Conservation (phyloP, 305 asterid genomes). For the Fraxinus platypoda region DNA sequence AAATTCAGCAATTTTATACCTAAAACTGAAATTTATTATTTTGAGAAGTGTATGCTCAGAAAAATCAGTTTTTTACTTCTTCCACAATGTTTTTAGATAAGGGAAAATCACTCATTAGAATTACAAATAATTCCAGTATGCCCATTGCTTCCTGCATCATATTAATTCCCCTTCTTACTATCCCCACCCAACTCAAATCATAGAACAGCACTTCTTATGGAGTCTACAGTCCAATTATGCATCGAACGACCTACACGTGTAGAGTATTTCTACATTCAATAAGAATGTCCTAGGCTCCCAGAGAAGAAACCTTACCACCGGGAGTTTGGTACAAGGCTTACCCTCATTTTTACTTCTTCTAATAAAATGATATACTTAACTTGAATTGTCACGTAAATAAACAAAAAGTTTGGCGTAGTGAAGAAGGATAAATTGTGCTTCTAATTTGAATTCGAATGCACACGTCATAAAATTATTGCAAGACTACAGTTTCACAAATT, state of each 20-base stretch:
- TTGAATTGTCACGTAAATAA: neutral
- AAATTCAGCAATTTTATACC: neutral
- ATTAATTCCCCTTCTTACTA: neutral
- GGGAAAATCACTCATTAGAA: neutral
- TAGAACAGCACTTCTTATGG: neutral
- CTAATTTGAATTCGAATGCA: neutral
- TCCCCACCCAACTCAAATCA: neutral
- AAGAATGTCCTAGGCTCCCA: neutral
- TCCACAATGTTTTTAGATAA: neutral
- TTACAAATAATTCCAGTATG: neutral
- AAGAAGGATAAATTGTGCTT: neutral
- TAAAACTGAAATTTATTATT: no score
- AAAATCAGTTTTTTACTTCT: neutral
- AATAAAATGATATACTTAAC: neutral
- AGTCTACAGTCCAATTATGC: neutral
- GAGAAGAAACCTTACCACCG: neutral
- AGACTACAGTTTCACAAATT: constrained; percentile 5
- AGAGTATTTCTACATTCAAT: neutral
- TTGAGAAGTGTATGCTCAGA: neutral
- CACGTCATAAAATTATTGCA: neutral
- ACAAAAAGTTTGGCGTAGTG: neutral
- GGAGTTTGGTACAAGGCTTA: neutral
- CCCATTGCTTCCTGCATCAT: neutral
- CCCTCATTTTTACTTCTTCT: neutral
- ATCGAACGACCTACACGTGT: neutral